Conservation (phyloP, 306 rosid species). For the Acmispon strigosus region DNA sequence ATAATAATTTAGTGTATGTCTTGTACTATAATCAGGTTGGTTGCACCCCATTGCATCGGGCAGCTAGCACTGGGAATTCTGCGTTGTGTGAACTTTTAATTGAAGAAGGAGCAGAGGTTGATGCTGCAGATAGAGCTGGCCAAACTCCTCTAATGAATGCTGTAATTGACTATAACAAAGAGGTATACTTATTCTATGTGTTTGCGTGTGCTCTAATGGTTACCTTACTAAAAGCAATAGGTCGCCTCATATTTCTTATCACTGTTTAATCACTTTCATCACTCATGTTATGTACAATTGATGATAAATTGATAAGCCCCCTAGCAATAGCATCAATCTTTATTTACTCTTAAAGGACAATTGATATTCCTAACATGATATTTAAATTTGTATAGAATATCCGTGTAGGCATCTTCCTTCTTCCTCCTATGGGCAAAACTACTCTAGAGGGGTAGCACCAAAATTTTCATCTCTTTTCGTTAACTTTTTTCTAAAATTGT, state of each 20-base stretch:
- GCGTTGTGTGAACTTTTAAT: conserved; percentile 76
- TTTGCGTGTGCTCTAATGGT: neutral
- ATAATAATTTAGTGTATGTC: neutral
- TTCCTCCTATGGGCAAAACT: neutral
- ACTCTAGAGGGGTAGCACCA: neutral
- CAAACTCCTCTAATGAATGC: conserved; percentile 89
- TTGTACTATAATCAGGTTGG: conserved; percentile 54
- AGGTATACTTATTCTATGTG: conserved; percentile 39
- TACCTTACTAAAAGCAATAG: neutral
- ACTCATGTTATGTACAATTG: neutral
- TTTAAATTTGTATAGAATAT: neutral
- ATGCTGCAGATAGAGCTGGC: conserved; percentile 65
- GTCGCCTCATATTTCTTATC: neutral
- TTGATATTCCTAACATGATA: neutral
- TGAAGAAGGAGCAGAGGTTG: conserved; percentile 98
- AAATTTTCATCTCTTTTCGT: neutral
- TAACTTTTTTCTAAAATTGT: neutral
- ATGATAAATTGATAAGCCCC: neutral
- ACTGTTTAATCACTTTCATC: neutral
- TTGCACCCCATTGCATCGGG: conserved; percentile 90
- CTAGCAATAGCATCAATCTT: neutral
- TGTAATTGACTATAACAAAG: conserved; percentile 67
- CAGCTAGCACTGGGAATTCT: conserved; percentile 83
- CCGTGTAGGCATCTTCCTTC: no score
- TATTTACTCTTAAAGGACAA: neutral